Evolutionary conservation across 2,329 filamentous ascomycete genomes (phyloP), one percentile per base, ranked within the genome.

Genomic region (Paraphoma sp.): DNA sequence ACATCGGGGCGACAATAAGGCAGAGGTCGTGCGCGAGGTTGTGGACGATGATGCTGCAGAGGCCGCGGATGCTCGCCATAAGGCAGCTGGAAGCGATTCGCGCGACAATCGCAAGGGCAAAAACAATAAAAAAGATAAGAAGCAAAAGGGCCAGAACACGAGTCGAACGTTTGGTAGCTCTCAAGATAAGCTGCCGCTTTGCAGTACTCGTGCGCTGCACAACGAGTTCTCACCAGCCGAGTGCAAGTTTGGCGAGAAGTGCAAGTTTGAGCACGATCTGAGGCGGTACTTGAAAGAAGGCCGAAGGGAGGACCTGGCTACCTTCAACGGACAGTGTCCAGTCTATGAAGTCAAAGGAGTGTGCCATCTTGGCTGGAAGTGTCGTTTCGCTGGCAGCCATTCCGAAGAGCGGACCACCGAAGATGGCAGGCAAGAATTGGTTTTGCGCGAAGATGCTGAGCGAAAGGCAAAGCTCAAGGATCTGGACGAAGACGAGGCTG

Each of bases 291-390:
- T 99, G 47, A 86, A 85, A 31, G 87, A 95, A 54, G 90, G 93
- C 59, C 93, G 94, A 63, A 87, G 92, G 44, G 87, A 87, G 57
- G 92, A 98, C 70, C 82, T 97, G 40, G 84, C 84, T 5, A 92
- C 90, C 0, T 89, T 96, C 68, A 84, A 83, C 42, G 90, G 91
- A 6, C 82, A 89, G 59, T 99, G 95, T 71, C 94, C 93, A 0
- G 85, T 96, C 8, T 97, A 87, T 76, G 88, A 91, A 63, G 81
- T 82, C 14, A 86, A 89, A 62, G 93, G 93, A 11, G 86, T 83
- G 59, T 99, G 95, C 69, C 84, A 86, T 47, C 86, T 89, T 12
- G 95, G 95, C 6, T 99, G 94, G 93, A 96, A 94, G 75, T 99
- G 95, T 75, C 89, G 94, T 18, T 96, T 97, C 71, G 90, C 92